Percentiles rank a stretch among this genome's conserved stretches.
Conservation (phyloP, 1,284 basidiomycete genomes). For the Schizopora paradoxa region DNA sequence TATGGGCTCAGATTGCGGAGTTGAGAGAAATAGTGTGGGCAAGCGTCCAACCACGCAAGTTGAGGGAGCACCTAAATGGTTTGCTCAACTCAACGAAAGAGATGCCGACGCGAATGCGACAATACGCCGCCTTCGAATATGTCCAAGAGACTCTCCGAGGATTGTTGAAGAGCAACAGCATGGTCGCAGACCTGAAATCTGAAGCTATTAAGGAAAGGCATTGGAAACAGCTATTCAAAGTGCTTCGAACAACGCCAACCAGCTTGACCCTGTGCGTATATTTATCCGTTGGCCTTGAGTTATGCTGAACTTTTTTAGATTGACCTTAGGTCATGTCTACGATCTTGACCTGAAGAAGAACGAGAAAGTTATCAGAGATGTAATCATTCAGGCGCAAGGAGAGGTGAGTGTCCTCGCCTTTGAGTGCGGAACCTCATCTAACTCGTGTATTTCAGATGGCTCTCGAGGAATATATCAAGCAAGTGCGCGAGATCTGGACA, state of each 20-base stretch:
- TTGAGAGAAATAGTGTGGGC: constrained; percentile 88
- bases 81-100: constrained; percentile 90
- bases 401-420: constrained; percentile 50
- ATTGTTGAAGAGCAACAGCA: constrained; percentile 83
- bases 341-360: constrained; percentile 95
- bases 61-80: constrained; percentile 90
- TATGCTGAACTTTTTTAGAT: constrained; percentile 40
- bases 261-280: constrained; percentile 59
- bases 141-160: constrained; percentile 88
- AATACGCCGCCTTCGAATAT: constrained; percentile 98
- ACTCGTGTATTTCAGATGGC: constrained; percentile 60
- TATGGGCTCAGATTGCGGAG: constrained; percentile 92
- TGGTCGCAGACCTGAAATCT: constrained; percentile 92
- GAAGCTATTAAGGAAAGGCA: constrained; percentile 97
- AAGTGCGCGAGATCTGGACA: constrained; percentile 96
- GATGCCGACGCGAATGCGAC: constrained; percentile 98
- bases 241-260: constrained; percentile 65
- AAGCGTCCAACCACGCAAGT: constrained; percentile 89
- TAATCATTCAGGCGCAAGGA: constrained; percentile 96
- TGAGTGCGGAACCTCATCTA: constrained; percentile 3
- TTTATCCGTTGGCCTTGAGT: constrained; percentile 1
- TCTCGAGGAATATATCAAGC: constrained; percentile 88
- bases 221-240: constrained; percentile 97
- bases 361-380: constrained; percentile 86
- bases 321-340: constrained; percentile 96